These are phyloP conservation scores for Sambucus nigra DNA, from an alignment of 129 eudicot genomes.

Conservation along the genomic window DNA sequence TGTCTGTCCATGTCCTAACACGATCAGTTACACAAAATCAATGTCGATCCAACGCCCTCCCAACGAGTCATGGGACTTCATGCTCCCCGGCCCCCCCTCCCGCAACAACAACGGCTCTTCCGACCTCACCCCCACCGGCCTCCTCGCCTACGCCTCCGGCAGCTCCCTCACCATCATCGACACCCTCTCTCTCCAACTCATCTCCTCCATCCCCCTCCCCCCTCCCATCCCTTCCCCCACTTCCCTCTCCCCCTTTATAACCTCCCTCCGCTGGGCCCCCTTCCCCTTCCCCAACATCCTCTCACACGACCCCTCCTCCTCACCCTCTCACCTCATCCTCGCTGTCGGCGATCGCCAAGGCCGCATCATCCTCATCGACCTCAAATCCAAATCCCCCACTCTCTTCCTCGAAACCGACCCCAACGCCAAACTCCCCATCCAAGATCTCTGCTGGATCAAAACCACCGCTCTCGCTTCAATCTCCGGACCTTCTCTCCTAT, in stretches of 20 bases:
- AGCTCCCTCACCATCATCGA: conserved; percentile 68
- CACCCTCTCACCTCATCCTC: conserved; percentile 52
- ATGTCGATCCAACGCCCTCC: conserved; percentile 24
- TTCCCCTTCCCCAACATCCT: conserved; percentile 49
- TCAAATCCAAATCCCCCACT: conserved; percentile 33
- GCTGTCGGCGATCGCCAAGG: conserved; percentile 96
- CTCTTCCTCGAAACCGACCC: conserved; percentile 40
- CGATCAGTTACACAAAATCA: background rate
- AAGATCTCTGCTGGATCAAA: conserved; percentile 84
- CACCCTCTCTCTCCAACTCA: conserved; percentile 66
- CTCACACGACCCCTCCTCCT: conserved; percentile 32
- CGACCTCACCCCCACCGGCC: conserved; percentile 57
- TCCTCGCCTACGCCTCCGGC: conserved; percentile 74
- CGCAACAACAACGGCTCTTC: conserved; percentile 73
- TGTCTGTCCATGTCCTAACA: no score
- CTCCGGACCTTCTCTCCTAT: conserved; percentile 54
- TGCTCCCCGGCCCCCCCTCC: conserved; percentile 86
- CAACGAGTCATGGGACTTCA: conserved; percentile 46
- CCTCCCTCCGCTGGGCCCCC: conserved; percentile 85
- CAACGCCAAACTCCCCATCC: conserved; percentile 43
- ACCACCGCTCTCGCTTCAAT: conserved; percentile 51
- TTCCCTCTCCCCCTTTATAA: conserved; percentile 63
- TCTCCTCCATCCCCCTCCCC: conserved; percentile 63
- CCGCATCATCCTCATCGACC: conserved; percentile 62
- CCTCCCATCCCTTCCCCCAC: conserved; percentile 38